Evolutionary conservation across 164 flowering plant genomes (phyloP), one percentile per base, ranked within the genome.

Genomic region (Aristolochia fimbriata): DNA sequence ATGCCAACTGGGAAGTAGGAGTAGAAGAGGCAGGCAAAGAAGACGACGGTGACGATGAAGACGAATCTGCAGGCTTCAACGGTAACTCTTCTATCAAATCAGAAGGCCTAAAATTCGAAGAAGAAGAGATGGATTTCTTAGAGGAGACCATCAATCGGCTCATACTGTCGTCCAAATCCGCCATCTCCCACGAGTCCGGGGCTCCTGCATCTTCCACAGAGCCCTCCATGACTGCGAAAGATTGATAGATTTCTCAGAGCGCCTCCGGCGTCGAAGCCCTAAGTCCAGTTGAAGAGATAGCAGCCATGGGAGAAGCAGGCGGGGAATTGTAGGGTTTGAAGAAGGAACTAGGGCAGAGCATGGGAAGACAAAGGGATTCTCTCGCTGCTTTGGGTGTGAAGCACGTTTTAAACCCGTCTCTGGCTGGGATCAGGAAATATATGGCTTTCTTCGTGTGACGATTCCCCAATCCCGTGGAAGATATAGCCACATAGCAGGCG

Each of bases 131-230:
- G 21, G 41, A 55, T 51, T 68, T 74, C 64, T 64, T 71, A 47
- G 47, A 43, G 15, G 86, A 65, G 55, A 88, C 77, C 74, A 83
- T 68, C 63, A 90, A 72, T 11, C 83, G 74, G 55, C 65, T 74
- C 84, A 90, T 73, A 62, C 81, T 69, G 65, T 78, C 88, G 58
- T 87, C 92, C 68, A 90, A 76, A 73, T 83, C 92, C n/a, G 90
- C 87, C 48, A 71, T 72, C 76, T 85, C 97, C 97, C 94, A 87
- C 47, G 95, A 90, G 58, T 89, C 94, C 15, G 87, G 87, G 61
- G 90, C 83, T 20, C 84, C 88, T 65, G 66, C 57, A 70, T 82
- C 91, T 58, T 78, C 88, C 60, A 50, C 71, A 71, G 86, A 77
- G 72, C 79, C 83, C 75, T 77, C 88, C 90, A 86, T 84, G 57